Conservation (phyloP, 495 filamentous ascomycete genomes). For the Penicillium ochrochloron region DNA sequence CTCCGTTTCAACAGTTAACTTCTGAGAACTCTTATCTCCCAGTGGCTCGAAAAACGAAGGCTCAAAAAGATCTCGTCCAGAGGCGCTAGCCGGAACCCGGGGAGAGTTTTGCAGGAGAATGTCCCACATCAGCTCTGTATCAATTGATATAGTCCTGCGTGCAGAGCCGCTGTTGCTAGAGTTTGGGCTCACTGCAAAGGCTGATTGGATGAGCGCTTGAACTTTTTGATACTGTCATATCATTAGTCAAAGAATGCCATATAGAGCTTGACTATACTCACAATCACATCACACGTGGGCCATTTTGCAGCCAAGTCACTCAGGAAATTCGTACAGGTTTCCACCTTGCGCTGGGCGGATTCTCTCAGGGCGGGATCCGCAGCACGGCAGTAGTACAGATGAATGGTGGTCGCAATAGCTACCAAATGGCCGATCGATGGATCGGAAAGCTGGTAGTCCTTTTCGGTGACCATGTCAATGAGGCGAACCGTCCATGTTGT, state of each 20-base stretch:
- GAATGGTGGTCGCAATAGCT: slow-evolving; percentile 46
- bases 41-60: slow-evolving; percentile 27
- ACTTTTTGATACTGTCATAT: slow-evolving; percentile 39
- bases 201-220: slow-evolving; percentile 38
- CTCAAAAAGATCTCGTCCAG: slow-evolving; percentile 34
- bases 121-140: slow-evolving; percentile 52
- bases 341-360: slow-evolving; percentile 42
- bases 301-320: slow-evolving; percentile 38
- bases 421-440: slow-evolving; percentile 47
- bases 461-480: slow-evolving; percentile 49
- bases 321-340: slow-evolving; percentile 43
- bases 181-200: slow-evolving; percentile 38
- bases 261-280: slow-evolving; percentile 13
- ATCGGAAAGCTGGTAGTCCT: slow-evolving; percentile 44
- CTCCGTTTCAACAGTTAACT: slow-evolving; percentile 45
- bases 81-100: slow-evolving; percentile 15
- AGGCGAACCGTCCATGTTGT: slow-evolving; percentile 50
- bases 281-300: slow-evolving; percentile 39
- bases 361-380: slow-evolving; percentile 44
- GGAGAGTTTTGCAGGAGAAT: slow-evolving; percentile 42
- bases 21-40: slow-evolving; percentile 24
- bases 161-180: slow-evolving; percentile 37
- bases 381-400: slow-evolving; percentile 50
- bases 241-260: not conserved
- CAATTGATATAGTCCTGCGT: slow-evolving; percentile 44